Evolutionary conservation across 2,329 filamentous ascomycete species (phyloP).

Genomic region (Dryadomyces quercus-mongolicae): DNA sequence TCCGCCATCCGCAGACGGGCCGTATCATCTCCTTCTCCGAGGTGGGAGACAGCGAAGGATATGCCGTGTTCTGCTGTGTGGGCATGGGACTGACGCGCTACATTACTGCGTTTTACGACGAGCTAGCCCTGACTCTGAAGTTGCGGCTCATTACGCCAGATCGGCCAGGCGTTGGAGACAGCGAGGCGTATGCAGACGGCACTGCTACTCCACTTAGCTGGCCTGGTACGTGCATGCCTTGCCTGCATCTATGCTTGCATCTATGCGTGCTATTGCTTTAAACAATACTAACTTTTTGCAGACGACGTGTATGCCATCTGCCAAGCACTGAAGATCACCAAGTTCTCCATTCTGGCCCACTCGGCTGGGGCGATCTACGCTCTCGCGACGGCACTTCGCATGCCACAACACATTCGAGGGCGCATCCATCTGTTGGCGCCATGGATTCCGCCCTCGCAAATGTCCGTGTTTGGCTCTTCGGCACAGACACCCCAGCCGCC

Average conservation of each 20-base stretch:
- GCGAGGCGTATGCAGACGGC: slow-evolving; percentile 70
- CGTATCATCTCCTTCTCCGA: slow-evolving; percentile 91
- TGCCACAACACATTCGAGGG: slow-evolving; percentile 91
- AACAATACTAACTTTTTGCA: slow-evolving; percentile 20
- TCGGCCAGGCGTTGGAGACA: slow-evolving; percentile 85
- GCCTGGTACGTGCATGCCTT: slow-evolving; percentile 68
- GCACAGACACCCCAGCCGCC: slow-evolving; percentile 57
- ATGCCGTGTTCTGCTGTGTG: slow-evolving; percentile 89
- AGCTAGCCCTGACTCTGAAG: slow-evolving; percentile 78
- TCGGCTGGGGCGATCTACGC: slow-evolving; percentile 98
- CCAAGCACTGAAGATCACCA: slow-evolving; percentile 79
- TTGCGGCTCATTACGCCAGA: slow-evolving; percentile 88
- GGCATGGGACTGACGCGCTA: slow-evolving; percentile 96
- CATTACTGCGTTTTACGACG: slow-evolving; percentile 94
- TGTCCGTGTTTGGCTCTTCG: slow-evolving; percentile 64
- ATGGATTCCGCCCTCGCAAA: slow-evolving; percentile 93
- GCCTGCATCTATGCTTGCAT: too few species aligned
- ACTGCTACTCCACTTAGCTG: slow-evolving; percentile 81
- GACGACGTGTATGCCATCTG: slow-evolving; percentile 89
- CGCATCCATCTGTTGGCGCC: slow-evolving; percentile 89
- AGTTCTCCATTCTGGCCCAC: slow-evolving; percentile 92
- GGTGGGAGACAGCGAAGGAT: slow-evolving; percentile 84
- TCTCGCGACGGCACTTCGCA: slow-evolving; percentile 82
- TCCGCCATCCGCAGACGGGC: slow-evolving; percentile 74
- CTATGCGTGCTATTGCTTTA: neutral